Evolutionary conservation across 2,329 filamentous ascomycete species (phyloP), one percentile per base, ranked within the genome.

Genomic region (Phaeosphaeria sp.): DNA sequence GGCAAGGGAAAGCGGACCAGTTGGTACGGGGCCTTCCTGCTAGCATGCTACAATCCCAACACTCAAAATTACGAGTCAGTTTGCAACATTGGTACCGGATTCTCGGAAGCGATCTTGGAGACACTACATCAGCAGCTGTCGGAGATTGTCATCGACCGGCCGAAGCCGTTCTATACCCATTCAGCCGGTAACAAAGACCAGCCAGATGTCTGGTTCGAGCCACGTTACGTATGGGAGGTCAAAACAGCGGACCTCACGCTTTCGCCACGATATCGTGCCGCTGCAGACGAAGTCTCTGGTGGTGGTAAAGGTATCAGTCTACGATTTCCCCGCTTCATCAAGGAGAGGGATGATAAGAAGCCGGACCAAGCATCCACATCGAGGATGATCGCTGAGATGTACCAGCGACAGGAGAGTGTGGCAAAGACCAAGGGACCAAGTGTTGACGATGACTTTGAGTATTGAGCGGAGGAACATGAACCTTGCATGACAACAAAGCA

Each of bases 141-240:
- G 0, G 84, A 87, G 9, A 87, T 92, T 50, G 88, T 90, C 65
- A 99, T 99, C 67, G 92, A 96, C 72, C 88, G 89, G 0, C 87
- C 94, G 1, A 99, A 99, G 73, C 95, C 95, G 0, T 99, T 97
- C 77, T 99, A 98, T 79, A 84, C 88, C 0, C 95, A 99, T 77
- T 93, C 90, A 3, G 81, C 84, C 0, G 92, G 91, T 50, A 88
- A 88, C 50, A 94, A 96, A 79, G 93, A 98, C 75, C 95, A 99
- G 76, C 95, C 95, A 1, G 95, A 99, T 76, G 93, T 99, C 39
- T 99, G 95, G 95, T 95, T 99, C 75, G 95, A 99, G 82, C 92
- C 95, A 15, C 88, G 89, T 43, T 89, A 90, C 69, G 95, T 99
- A 1, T 99, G 95, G 95, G 95, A 99, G 79, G 93, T 99, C 67